phyloP scores from a whole-genome alignment of 768 basidiomycete genomes.

The Lyophyllum shimeji region DNA sequence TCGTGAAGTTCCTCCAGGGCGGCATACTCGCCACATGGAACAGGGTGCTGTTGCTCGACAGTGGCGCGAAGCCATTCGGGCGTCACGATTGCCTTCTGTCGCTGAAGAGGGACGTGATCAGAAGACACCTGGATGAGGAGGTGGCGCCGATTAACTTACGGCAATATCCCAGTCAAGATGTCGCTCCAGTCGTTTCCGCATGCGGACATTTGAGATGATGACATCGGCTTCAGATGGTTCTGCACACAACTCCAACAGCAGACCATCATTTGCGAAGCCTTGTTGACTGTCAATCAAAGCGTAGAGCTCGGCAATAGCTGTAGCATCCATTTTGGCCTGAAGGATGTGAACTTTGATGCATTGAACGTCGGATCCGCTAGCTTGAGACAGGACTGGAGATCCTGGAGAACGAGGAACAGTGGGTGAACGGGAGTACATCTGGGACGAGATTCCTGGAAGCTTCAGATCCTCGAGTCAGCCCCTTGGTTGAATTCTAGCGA shows the following conservation, averaged over 20 bases:
- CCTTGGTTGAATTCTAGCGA: not conserved
- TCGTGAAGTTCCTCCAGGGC: constrained; percentile 53
- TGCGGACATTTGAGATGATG: constrained; percentile 63
- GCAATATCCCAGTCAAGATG: constrained; percentile 66
- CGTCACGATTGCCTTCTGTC: constrained; percentile 64
- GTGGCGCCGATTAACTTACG: constrained; percentile 38
- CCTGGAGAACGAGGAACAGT: not conserved
- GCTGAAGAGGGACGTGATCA: constrained; percentile 35
- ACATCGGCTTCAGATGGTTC: constrained; percentile 55
- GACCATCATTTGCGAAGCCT: not conserved
- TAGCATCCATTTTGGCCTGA: constrained; percentile 35
- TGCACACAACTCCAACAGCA: constrained; percentile 33
- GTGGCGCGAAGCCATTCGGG: constrained; percentile 73
- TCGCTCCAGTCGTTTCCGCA: constrained; percentile 68
- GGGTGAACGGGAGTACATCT: not conserved
- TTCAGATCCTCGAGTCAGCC: too few relatives aligned
- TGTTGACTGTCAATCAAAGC: constrained; percentile 29
- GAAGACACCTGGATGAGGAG: constrained; percentile 5
- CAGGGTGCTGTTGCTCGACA: constrained; percentile 35
- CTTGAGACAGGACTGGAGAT: not conserved
- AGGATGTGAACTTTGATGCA: constrained; percentile 32
- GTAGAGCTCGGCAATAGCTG: constrained; percentile 35
- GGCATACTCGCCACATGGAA: constrained; percentile 56
- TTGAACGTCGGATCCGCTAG: not conserved
- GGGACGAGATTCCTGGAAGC: not conserved